Conservation (phyloP, 1,284 basidiomycete genomes). For the Exobasidium cylindrosporum region DNA sequence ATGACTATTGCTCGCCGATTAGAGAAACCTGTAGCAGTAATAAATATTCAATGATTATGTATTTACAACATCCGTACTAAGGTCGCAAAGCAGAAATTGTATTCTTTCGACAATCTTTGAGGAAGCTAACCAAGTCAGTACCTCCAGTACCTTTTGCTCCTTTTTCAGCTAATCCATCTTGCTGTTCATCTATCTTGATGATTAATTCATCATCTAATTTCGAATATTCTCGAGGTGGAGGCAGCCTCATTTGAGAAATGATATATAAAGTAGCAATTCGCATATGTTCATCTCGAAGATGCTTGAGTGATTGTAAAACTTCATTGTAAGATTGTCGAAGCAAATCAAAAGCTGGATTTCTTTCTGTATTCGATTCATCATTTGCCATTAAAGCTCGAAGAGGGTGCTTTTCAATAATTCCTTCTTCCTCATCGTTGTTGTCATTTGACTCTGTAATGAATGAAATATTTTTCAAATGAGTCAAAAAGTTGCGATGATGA, state of each 20-base stretch:
- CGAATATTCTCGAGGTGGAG: conserved; percentile 36
- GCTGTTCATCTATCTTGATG: conserved; percentile 4
- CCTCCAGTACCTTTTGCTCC: conserved; percentile 45
- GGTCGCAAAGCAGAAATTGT: conserved; percentile 38
- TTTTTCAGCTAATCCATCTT: conserved; percentile 16
- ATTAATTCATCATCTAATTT: conserved; percentile 31
- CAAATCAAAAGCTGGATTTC: conserved; percentile 16
- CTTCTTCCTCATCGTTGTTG: background rate
- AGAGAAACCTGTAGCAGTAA: too few species aligned
- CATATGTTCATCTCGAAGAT: conserved; percentile 82
- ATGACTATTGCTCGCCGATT: too few species aligned
- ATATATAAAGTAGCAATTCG: conserved; percentile 78
- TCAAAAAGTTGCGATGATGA: conserved; percentile 77
- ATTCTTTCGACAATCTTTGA: conserved; percentile 44
- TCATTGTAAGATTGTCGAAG: conserved; percentile 63
- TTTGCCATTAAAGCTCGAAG: background rate
- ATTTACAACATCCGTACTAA: too few species aligned
- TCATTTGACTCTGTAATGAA: conserved; percentile 16
- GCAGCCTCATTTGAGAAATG: conserved; percentile 38
- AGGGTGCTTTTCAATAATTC: background rate
- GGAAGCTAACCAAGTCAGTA: conserved; percentile 46
- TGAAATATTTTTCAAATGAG: conserved; percentile 63
- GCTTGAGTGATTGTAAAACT: conserved; percentile 71
- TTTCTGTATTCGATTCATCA: background rate
- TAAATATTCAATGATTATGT: too few species aligned